Evolutionary conservation across 1,139 yeast species (phyloP).

Genomic region (Pichia sp.): DNA sequence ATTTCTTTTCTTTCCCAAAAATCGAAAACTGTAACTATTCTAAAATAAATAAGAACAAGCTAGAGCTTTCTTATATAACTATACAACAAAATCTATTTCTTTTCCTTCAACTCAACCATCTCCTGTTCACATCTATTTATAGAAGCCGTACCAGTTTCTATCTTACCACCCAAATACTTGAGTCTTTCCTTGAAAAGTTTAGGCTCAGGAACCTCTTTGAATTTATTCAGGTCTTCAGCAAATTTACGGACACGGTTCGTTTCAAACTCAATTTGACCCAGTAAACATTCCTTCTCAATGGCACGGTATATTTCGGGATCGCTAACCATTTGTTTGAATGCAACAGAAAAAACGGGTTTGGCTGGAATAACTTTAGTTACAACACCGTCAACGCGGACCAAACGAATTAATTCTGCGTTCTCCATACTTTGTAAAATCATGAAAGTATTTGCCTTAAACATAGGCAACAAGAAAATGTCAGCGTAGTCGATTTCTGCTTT

Average conservation of each 20-base stretch:
- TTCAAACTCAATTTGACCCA: conserved; percentile 54
- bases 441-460: conserved; percentile 58
- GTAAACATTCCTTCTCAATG: conserved; percentile 60
- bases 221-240: conserved; percentile 67
- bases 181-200: conserved; percentile 57
- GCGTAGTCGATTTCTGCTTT: conserved; percentile 44
- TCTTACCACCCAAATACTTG: conserved; percentile 60
- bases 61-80: not conserved
- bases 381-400: conserved; percentile 72
- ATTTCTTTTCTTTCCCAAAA: not conserved
- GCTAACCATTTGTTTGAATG: conserved; percentile 60
- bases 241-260: conserved; percentile 56
- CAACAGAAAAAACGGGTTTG: conserved; percentile 78
- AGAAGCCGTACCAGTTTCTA: conserved; percentile 51
- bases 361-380: conserved; percentile 66
- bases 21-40: not conserved
- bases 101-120: conserved; percentile 16
- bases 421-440: conserved; percentile 66
- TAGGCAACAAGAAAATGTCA: conserved; percentile 54
- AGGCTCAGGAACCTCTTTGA: conserved; percentile 41
- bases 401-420: conserved; percentile 67
- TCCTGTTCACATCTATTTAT: conserved; percentile 26
- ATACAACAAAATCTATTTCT: conserved; percentile 3
- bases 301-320: conserved; percentile 56
- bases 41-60: conserved; percentile 1